Base-by-base conservation (phyloP, 331 rosid species). In the Cucumis variabilis region DNA sequence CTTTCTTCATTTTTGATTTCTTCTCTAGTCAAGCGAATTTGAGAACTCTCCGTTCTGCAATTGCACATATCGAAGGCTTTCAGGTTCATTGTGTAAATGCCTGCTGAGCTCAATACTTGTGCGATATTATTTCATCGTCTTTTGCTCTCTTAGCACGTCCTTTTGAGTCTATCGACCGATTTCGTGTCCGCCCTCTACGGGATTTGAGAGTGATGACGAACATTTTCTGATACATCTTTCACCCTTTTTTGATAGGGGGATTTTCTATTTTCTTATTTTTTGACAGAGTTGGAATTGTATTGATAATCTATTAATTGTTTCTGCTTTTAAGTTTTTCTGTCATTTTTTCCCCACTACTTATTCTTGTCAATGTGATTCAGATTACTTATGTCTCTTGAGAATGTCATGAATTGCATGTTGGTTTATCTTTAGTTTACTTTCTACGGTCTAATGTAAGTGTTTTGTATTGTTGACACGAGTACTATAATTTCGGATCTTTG, bases 51-150 rank as follows among this genome's bases (percentile, higher is more conserved):
- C 20, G 5, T 23, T 75, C 62, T 46, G 17, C 11, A 6, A n/a
- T 41, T 68, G 98, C 98, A 92, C 98, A 90, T 91, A 90, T 96
- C 99, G 99, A 95, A 96, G 99, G 95, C 93, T 93, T 90, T 28
- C 89, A 86, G 89, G 91, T 83, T 90, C 23, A 82, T 44, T 63
- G 33, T 75, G 1, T 30, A 17, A 16, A 68, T 87, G 85, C 92
- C 93, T 90, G 90, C 87, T 88, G 62, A 92, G 97, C 95, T 95
- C 99, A 97, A 94, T 88, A 72, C 46, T 65, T 93, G 99, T 97
- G 99, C 98, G 0, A 97, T 33, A 97, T 91, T 58, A 19, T 50
- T 9, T n/a, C 11, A 37, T 91, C 95, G 66, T 90, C 72, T 6
- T 88, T 85, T 83, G 71, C 71, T 84, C 67, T 16, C 41, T 14